A percentile compares a stretch with the other conserved stretches of the same genome.
Evolutionary conservation across 2,329 filamentous ascomycete species (phyloP).

Genomic region (Neoarthrinium moseri): DNA sequence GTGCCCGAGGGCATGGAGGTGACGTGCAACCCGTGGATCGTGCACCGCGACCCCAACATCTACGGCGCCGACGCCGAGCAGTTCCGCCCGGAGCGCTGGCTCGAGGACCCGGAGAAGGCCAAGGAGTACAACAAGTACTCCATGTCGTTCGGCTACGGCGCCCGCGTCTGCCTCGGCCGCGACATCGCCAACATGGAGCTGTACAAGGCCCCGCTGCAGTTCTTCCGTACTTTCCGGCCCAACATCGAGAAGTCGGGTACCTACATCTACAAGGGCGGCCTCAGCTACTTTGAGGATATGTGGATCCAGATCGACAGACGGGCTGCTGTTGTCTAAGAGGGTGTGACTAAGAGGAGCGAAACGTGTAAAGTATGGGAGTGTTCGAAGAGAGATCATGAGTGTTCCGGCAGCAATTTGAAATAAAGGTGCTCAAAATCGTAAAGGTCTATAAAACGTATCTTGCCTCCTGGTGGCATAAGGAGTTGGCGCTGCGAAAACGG

Average conservation of each 20-base stretch:
- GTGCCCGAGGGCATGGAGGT: slow-evolving; percentile 39
- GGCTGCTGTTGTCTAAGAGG: slow-evolving; percentile 4
- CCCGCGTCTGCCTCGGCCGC: slow-evolving; percentile 45
- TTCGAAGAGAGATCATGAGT: no score
- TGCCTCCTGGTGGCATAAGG: no score
- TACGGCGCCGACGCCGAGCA: slow-evolving; percentile 40
- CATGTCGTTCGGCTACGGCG: slow-evolving; percentile 49
- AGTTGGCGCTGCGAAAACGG: no score
- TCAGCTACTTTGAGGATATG: slow-evolving; percentile 40
- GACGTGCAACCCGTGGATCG: slow-evolving; percentile 43
- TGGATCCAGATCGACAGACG: slow-evolving; percentile 29
- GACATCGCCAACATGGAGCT: slow-evolving; percentile 53
- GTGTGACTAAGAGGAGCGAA: no score
- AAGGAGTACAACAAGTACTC: slow-evolving; percentile 45
- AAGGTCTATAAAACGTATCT: no score
- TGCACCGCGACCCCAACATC: slow-evolving; percentile 41
- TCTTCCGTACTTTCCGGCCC: slow-evolving; percentile 37
- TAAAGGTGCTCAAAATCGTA: no score
- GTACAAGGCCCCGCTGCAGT: slow-evolving; percentile 43
- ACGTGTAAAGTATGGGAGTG: no score
- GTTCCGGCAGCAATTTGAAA: no score
- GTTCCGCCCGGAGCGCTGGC: slow-evolving; percentile 50
- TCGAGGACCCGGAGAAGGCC: slow-evolving; percentile 36
- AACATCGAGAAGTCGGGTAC: slow-evolving; percentile 27
- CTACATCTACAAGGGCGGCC: slow-evolving; percentile 39